These are phyloP conservation scores for Cenchrus fungigraminus DNA, from an alignment of 176 grass and related monocot genomes.

Conservation along the genomic window DNA sequence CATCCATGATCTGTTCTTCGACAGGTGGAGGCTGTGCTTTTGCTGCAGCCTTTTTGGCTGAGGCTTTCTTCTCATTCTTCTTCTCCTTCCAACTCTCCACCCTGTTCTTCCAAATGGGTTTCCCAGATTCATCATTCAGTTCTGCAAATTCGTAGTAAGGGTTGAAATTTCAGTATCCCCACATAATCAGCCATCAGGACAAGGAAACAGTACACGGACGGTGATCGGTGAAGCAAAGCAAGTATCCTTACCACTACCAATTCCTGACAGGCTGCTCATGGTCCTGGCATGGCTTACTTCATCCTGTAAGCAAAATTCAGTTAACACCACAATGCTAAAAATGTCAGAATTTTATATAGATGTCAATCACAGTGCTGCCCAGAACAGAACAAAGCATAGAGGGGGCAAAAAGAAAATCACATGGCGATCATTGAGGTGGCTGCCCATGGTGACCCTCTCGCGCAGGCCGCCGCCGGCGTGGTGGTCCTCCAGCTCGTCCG, in stretches of 20 bases:
- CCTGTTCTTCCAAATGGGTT: slow-evolving; percentile 97
- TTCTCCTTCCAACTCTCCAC: slow-evolving; percentile 99
- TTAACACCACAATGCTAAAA: slow-evolving; percentile 23
- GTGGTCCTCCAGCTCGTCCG: slow-evolving; percentile 36
- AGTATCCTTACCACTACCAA: slow-evolving; percentile 70
- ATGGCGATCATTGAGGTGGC: slow-evolving; percentile 61
- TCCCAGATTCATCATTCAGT: slow-evolving; percentile 85
- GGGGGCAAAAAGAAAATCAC: slow-evolving; percentile 36
- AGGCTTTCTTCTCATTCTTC: slow-evolving; percentile 83
- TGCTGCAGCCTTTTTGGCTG: slow-evolving; percentile 60
- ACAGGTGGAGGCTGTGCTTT: slow-evolving; percentile 72
- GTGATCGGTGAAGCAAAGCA: neutral
- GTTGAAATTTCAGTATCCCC: slow-evolving; percentile 11
- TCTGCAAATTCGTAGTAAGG: slow-evolving; percentile 55
- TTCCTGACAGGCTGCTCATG: slow-evolving; percentile 73
- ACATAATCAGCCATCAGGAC: neutral
- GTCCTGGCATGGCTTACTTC: slow-evolving; percentile 77
- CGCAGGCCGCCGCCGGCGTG: slow-evolving; percentile 51
- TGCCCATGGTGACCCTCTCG: slow-evolving; percentile 53
- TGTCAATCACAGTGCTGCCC: neutral
- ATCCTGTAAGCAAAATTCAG: slow-evolving; percentile 59
- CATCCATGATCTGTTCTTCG: slow-evolving; percentile 86
- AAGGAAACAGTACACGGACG: neutral
- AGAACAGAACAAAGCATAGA: neutral
- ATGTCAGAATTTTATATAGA: neutral